Percentiles rank a stretch among this genome's conserved stretches.
Conservation (phyloP, 306 rosid species). For the Quercus variabilis region DNA sequence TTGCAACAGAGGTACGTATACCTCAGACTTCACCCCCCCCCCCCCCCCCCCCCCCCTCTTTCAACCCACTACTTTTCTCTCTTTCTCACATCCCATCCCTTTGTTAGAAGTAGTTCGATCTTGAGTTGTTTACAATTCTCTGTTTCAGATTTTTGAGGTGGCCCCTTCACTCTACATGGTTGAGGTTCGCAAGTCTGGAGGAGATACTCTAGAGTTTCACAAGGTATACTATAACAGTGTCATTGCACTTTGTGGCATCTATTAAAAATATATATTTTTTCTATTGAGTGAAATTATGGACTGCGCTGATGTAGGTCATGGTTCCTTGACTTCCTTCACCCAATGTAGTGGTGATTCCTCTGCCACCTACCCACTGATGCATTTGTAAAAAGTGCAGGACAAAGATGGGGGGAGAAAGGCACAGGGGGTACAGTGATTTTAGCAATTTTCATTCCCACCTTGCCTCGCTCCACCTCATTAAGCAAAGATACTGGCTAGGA, state of each 20-base stretch:
- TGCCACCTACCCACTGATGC: background rate
- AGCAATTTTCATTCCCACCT: too few species aligned
- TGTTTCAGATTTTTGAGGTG: slow-evolving; percentile 79
- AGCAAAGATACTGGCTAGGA: background rate
- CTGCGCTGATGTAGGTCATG: background rate
- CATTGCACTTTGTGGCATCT: background rate
- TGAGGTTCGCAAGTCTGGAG: slow-evolving; percentile 83
- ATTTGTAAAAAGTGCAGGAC: background rate
- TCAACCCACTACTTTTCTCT: background rate
- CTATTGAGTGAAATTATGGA: background rate
- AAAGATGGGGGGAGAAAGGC: background rate
- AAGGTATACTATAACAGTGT: slow-evolving; percentile 37
- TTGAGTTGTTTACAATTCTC: background rate
- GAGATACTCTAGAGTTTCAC: slow-evolving; percentile 94
- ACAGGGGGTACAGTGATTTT: background rate
- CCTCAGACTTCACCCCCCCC: background rate
- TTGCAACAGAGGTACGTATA: slow-evolving; percentile 75
- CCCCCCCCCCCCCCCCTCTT: fast-evolving
- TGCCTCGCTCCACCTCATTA: background rate
- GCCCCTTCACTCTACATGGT: slow-evolving; percentile 93
- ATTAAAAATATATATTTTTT: background rate
- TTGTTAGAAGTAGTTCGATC: slow-evolving; percentile 11
- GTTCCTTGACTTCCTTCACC: background rate
- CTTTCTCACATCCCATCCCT: background rate
- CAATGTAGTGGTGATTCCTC: background rate